Evolutionary conservation across 73 alveolate genomes (phyloP).

Genomic region (Breviolum minutum): DNA sequence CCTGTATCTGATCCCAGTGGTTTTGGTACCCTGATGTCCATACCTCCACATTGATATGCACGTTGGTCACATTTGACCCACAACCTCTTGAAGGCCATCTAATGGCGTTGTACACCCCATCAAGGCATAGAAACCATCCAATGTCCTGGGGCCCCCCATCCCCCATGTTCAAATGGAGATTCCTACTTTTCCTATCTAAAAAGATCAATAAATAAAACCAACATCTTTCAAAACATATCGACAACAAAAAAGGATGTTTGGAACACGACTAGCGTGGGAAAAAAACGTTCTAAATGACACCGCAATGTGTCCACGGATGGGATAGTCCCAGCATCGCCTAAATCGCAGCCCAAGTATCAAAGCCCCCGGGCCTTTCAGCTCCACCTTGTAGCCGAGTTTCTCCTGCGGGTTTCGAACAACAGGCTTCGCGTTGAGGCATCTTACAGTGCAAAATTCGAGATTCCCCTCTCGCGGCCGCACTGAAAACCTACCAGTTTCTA

Average conservation of each 20-base stretch:
- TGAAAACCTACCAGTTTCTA: background rate
- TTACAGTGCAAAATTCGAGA: background rate
- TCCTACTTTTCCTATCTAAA: no score
- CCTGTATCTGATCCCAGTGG: background rate
- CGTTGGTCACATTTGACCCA: background rate
- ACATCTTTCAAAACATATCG: no score
- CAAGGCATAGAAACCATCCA: slow-evolving; percentile 2
- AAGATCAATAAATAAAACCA: no score
- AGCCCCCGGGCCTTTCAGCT: background rate
- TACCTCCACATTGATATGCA: slow-evolving; percentile 3
- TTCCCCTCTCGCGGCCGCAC: background rate
- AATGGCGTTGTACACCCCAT: background rate
- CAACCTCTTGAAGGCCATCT: background rate
- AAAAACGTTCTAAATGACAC: no score
- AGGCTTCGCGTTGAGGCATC: no score
- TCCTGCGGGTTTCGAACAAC: background rate
- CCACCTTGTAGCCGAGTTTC: background rate
- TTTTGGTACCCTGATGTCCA: background rate
- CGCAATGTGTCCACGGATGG: no score
- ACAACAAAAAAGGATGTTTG: no score
- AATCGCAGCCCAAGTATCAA: background rate
- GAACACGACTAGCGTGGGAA: no score
- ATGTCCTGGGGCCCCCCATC: background rate
- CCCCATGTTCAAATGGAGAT: no score
- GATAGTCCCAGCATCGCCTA: no score